These are phyloP conservation scores for Talaromyces sp. DNA, from an alignment of 2,329 filamentous ascomycete genomes.

Conservation along the genomic window DNA sequence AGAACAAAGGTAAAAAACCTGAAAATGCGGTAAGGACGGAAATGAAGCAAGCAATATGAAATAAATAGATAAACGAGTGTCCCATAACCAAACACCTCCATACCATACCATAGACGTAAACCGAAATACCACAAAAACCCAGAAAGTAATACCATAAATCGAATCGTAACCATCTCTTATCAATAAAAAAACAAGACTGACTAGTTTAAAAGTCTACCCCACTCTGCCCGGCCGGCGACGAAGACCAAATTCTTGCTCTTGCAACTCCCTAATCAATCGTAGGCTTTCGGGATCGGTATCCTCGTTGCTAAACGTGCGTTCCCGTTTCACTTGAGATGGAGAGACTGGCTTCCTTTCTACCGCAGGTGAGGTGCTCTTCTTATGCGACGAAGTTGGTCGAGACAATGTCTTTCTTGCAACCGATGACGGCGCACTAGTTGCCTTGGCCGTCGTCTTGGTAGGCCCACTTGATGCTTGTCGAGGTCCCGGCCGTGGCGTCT, in stretches of 20 bases:
- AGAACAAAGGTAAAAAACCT: background rate
- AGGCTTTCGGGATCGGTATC: conserved; percentile 37
- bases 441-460: conserved; percentile 14
- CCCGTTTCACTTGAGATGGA: conserved; percentile 17
- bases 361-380: conserved; percentile 30
- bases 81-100: background rate
- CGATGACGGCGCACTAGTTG: conserved; percentile 14
- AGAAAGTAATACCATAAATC: background rate
- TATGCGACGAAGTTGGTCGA: conserved; percentile 34
- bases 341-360: conserved; percentile 30
- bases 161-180: background rate
- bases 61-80: background rate
- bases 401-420: conserved; percentile 27
- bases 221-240: conserved; percentile 26
- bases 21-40: background rate
- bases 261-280: conserved; percentile 39
- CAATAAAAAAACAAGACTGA: background rate
- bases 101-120: background rate
- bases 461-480: background rate
- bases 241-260: conserved; percentile 42
- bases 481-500: conserved; percentile 13
- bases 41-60: background rate
- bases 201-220: background rate
- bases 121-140: background rate
- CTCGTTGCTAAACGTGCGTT: conserved; percentile 21